Evolutionary conservation across 2,329 filamentous ascomycete species (phyloP).

Genomic region (Penicillium sclerotiorum): DNA sequence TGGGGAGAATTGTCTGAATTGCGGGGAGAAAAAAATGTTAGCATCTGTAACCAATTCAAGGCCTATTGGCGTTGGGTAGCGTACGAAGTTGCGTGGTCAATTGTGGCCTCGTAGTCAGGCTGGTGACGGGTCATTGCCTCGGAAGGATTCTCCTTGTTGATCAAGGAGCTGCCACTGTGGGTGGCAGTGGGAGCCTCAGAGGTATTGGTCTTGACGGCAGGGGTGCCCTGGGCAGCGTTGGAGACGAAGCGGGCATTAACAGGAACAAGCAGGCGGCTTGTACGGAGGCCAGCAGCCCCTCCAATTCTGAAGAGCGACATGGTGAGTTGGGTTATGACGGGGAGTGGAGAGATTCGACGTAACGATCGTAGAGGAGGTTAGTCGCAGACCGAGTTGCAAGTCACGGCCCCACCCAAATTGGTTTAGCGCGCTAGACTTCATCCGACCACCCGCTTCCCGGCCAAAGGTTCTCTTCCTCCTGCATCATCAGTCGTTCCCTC

Average conservation of each 20-base stretch:
- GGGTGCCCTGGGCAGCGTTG: slow-evolving; percentile 48
- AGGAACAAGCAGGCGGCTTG: slow-evolving; percentile 31
- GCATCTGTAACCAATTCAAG: slow-evolving; percentile 11
- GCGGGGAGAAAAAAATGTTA: slow-evolving; percentile 25
- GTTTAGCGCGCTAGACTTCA: slow-evolving; percentile 39
- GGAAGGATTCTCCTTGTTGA: slow-evolving; percentile 53
- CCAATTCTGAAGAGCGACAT: slow-evolving; percentile 70
- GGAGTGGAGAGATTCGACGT: slow-evolving; percentile 33
- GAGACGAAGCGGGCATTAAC: slow-evolving; percentile 42
- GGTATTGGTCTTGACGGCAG: slow-evolving; percentile 57
- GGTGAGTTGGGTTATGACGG: slow-evolving; percentile 29
- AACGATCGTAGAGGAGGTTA: slow-evolving; percentile 31
- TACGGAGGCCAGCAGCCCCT: slow-evolving; percentile 38
- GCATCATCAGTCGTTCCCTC: slow-evolving; percentile 35
- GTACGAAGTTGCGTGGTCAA: slow-evolving; percentile 91
- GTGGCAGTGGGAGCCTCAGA: slow-evolving; percentile 47
- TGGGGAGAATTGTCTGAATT: slow-evolving; percentile 78
- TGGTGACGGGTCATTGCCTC: slow-evolving; percentile 64
- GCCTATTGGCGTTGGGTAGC: slow-evolving; percentile 31
- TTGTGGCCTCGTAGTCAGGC: slow-evolving; percentile 77
- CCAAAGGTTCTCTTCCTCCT: slow-evolving; percentile 37
- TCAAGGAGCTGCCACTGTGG: slow-evolving; percentile 48
- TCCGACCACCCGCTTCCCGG: slow-evolving; percentile 41
- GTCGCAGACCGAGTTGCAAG: slow-evolving; percentile 34
- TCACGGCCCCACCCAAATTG: slow-evolving; percentile 36